Evolutionary conservation across 805 yeast genomes (phyloP).

Genomic region (Millerozyma miso): DNA sequence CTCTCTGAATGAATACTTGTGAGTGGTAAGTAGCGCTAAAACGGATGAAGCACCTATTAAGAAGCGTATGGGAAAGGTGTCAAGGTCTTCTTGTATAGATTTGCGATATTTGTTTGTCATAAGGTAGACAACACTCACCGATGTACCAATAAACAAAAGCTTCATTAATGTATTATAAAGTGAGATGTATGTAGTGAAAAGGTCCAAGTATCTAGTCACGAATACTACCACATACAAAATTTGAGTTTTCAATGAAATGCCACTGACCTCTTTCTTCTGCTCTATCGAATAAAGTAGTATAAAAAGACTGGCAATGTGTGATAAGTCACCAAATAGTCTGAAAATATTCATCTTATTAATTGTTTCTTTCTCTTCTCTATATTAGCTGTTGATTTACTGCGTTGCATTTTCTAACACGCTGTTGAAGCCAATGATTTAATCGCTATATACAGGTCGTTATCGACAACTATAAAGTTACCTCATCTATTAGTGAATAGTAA

Average conservation of each 20-base stretch:
- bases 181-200: constrained; percentile 52
- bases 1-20: constrained; percentile 58
- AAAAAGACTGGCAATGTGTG: constrained; percentile 77
- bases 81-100: constrained; percentile 58
- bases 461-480: background rate
- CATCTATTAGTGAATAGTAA: constrained; percentile 10
- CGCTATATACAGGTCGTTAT: background rate
- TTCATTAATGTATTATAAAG: constrained; percentile 80
- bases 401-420: background rate
- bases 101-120: constrained; percentile 60
- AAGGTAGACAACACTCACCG: constrained; percentile 69
- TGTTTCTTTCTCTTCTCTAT: background rate
- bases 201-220: constrained; percentile 35
- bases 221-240: constrained; percentile 54
- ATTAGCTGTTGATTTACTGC: constrained; percentile 2
- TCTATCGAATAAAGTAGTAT: constrained; percentile 71
- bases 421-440: background rate
- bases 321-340: constrained; percentile 61
- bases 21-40: constrained; percentile 56
- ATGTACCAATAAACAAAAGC: constrained; percentile 69
- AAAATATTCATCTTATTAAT: constrained; percentile 36
- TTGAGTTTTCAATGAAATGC: constrained; percentile 89
- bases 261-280: constrained; percentile 62
- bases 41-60: constrained; percentile 60
- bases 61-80: constrained; percentile 70